A percentile compares a stretch with the other conserved stretches of the same genome.
Conservation (phyloP, 805 yeast species). For the Teunomyces panamensis region DNA sequence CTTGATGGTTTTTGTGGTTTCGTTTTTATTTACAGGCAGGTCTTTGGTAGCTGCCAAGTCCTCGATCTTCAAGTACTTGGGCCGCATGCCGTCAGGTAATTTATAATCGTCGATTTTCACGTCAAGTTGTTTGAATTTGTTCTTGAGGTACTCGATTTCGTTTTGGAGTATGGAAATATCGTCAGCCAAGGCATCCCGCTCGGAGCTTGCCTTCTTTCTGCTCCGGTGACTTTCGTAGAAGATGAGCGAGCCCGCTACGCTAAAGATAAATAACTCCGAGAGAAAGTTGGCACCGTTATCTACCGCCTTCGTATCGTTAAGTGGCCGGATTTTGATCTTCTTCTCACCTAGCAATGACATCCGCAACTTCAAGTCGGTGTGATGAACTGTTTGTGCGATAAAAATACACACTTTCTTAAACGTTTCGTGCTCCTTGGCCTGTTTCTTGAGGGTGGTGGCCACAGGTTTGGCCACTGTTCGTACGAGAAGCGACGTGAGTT, state of each 20-base stretch:
- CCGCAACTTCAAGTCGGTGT: slow-evolving; percentile 60
- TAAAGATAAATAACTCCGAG: slow-evolving; percentile 72
- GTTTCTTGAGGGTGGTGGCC: slow-evolving; percentile 65
- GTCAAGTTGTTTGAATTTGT: slow-evolving; percentile 42
- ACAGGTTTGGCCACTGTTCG: slow-evolving; percentile 79
- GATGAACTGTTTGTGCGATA: slow-evolving; percentile 71
- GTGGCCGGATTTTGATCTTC: slow-evolving; percentile 61
- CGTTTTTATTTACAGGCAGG: too few relatives aligned
- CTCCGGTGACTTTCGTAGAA: slow-evolving; percentile 69
- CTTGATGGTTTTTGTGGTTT: too few relatives aligned
- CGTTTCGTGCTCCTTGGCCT: slow-evolving; percentile 67
- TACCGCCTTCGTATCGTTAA: slow-evolving; percentile 78
- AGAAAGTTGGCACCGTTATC: slow-evolving; percentile 79
- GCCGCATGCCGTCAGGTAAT: slow-evolving; percentile 46
- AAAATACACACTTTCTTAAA: slow-evolving; percentile 62
- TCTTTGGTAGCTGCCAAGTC: slow-evolving; percentile 24
- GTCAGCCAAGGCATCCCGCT: slow-evolving; percentile 66
- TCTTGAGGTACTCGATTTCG: slow-evolving; percentile 59
- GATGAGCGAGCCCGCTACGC: slow-evolving; percentile 76
- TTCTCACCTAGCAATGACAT: slow-evolving; percentile 56
- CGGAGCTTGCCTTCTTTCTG: slow-evolving; percentile 56
- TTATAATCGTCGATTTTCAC: slow-evolving; percentile 47
- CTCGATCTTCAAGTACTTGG: slow-evolving; percentile 43
- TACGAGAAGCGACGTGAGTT: slow-evolving; percentile 66
- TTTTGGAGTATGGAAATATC: slow-evolving; percentile 69